These are phyloP conservation scores for Golubevia pallescens DNA, from an alignment of 1,284 basidiomycete species.

Conservation along the genomic window DNA sequence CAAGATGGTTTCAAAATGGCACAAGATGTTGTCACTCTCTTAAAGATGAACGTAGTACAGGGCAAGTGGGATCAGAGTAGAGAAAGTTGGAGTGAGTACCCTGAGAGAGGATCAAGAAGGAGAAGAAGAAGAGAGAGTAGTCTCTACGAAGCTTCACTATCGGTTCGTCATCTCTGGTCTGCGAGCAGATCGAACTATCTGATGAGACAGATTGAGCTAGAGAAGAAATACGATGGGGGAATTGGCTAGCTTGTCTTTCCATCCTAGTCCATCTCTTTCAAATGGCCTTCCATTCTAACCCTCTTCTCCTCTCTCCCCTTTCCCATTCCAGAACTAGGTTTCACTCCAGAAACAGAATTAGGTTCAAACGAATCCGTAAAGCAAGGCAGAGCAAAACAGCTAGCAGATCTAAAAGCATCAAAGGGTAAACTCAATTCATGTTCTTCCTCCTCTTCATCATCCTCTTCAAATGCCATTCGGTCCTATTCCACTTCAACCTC, in stretches of 20 bases:
- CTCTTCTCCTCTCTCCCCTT: not conserved
- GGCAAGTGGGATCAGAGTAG: slow-evolving; percentile 37
- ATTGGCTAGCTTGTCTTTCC: no score
- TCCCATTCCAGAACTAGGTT: slow-evolving; percentile 29
- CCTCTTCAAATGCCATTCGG: not conserved
- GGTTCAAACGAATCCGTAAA: slow-evolving; percentile 58
- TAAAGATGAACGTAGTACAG: slow-evolving; percentile 58
- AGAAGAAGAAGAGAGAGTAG: not conserved
- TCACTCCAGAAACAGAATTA: slow-evolving; percentile 58
- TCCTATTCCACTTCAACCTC: slow-evolving; percentile 21
- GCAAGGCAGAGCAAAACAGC: slow-evolving; percentile 33
- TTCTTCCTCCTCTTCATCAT: slow-evolving; percentile 16
- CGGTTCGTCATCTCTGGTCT: not conserved
- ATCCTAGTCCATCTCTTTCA: no score
- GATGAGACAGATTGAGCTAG: no score
- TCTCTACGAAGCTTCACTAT: slow-evolving; percentile 15
- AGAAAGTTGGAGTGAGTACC: slow-evolving; percentile 16
- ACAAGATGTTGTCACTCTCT: slow-evolving; percentile 44
- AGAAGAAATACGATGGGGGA: no score
- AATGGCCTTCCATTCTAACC: not conserved
- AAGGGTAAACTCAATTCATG: slow-evolving; percentile 20
- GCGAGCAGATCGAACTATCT: not conserved
- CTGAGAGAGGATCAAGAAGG: not conserved
- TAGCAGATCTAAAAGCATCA: slow-evolving; percentile 37
- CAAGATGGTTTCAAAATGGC: slow-evolving; percentile 49